These are phyloP conservation scores for Aspergillus mulundensis DNA, from an alignment of 495 filamentous ascomycete genomes.

Conservation along the genomic window DNA sequence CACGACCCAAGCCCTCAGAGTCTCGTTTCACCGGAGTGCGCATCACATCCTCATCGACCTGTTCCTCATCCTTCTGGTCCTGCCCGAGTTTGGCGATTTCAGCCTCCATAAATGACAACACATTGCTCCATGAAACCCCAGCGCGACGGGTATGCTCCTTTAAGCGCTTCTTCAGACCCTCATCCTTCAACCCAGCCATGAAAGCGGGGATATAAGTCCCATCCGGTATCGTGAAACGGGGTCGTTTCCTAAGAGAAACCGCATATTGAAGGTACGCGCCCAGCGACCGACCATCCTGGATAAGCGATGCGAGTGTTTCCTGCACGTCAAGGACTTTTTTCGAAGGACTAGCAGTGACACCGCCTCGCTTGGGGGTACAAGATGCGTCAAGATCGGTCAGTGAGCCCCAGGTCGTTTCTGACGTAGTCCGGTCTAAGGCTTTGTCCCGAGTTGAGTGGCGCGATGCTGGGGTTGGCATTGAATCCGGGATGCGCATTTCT, in stretches of 20 bases:
- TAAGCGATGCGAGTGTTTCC: neutral
- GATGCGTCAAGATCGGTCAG: neutral
- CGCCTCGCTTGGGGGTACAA: neutral
- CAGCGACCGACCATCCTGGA: constrained; percentile 15
- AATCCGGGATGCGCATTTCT: neutral
- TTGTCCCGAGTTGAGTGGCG: neutral
- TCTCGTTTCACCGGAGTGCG: neutral
- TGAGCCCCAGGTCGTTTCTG: constrained; percentile 6
- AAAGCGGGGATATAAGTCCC: constrained; percentile 24
- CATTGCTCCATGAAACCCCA: constrained; percentile 23
- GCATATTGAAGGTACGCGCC: constrained; percentile 22
- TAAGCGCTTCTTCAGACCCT: constrained; percentile 5
- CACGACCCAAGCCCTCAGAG: neutral
- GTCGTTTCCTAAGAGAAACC: constrained; percentile 4
- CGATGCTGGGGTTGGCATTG: neutral
- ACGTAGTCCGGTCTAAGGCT: neutral
- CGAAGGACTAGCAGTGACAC: neutral
- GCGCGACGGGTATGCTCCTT: constrained; percentile 19
- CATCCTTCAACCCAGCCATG: constrained; percentile 22
- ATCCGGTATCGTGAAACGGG: neutral
- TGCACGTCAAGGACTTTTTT: neutral
- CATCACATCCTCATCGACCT: neutral
- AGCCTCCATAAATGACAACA: constrained; percentile 7
- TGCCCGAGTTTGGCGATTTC: neutral
- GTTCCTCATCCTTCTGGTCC: neutral